Base-by-base conservation (phyloP, 2,329 filamentous ascomycete species). In the Thermothelomyces thermophilus region DNA sequence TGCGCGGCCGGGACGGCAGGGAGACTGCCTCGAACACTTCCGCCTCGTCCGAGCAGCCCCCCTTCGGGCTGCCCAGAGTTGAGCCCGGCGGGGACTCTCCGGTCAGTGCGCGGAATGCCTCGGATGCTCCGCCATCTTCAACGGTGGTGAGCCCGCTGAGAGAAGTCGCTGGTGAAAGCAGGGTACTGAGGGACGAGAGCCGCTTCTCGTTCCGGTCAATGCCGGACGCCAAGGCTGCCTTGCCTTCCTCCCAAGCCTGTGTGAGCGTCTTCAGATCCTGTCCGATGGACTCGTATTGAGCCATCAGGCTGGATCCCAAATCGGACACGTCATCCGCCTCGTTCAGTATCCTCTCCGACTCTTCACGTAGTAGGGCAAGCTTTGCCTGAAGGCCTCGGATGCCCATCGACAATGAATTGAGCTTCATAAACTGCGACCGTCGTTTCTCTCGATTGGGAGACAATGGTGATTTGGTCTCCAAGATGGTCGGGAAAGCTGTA, bases 261-360 rank as follows among this genome's bases (percentile, higher is more conserved):
- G 90, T 82, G 43, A 95, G 71, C 37, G 84, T 79, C 64, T 85
- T 85, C 39, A 98, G 75, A 62, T 98, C 93, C 22, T 83, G 76
- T 2, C 93, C 93, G 56, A 98, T 94, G 4, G 90, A 91, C 50
- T 98, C 93, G 66, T 97, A 98, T 62, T 97, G 93, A 19, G 83
- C 71, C 76, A 95, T 84, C 34, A 97, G 75, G 55, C 82, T 83
- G 0, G 84, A 79, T 0, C 87, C 88, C 14, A 95, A 77, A 57
- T 95, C 87, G 3, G 82, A 80, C 16, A 87, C 80, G 58, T 84
- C 81, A 51, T 76, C 75, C 33, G 86, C 82, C 59, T 85, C 82
- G 61, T 95, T 87, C 24, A 95, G 69, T 37, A 82, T 82, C 53
- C 80, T 80, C 62, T 87, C 88, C 0, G 90, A 94, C 66, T 96